Evolutionary conservation across 257 asterid species (phyloP).

Genomic region (Nicotiana otophora): DNA sequence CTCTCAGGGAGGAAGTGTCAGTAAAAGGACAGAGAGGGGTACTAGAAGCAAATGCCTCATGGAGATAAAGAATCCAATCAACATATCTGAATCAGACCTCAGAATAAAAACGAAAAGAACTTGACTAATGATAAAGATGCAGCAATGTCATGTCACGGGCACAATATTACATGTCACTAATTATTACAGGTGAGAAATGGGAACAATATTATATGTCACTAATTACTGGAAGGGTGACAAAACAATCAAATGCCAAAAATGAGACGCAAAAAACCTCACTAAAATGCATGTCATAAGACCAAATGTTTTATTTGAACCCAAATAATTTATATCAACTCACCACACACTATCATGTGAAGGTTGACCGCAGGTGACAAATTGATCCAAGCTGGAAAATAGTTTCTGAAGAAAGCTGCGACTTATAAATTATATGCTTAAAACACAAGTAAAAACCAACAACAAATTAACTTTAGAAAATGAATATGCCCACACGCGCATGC

Average conservation of each 20-base stretch:
- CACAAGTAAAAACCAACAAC: background rate
- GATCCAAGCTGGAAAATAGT: constrained; percentile 73
- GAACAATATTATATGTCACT: background rate
- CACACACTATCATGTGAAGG: constrained; percentile 70
- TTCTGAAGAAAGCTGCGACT: constrained; percentile 45
- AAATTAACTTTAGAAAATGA: background rate
- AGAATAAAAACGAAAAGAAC: background rate
- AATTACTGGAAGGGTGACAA: background rate
- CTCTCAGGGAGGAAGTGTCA: background rate
- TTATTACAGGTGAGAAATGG: background rate
- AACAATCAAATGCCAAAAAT: background rate
- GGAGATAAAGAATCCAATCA: constrained; percentile 6
- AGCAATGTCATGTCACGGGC: background rate
- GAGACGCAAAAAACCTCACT: background rate
- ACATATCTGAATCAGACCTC: background rate
- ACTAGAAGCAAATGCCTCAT: background rate
- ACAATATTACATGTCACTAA: background rate
- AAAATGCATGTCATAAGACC: background rate
- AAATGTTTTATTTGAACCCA: background rate
- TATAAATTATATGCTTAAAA: constrained; percentile 17
- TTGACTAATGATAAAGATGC: background rate
- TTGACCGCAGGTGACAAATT: constrained; percentile 60
- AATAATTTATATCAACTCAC: constrained; percentile 40
- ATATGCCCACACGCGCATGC: background rate
- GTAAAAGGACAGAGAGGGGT: background rate